These are phyloP conservation scores for Lachancea waltii DNA, from an alignment of 805 yeast genomes.

Conservation along the genomic window DNA sequence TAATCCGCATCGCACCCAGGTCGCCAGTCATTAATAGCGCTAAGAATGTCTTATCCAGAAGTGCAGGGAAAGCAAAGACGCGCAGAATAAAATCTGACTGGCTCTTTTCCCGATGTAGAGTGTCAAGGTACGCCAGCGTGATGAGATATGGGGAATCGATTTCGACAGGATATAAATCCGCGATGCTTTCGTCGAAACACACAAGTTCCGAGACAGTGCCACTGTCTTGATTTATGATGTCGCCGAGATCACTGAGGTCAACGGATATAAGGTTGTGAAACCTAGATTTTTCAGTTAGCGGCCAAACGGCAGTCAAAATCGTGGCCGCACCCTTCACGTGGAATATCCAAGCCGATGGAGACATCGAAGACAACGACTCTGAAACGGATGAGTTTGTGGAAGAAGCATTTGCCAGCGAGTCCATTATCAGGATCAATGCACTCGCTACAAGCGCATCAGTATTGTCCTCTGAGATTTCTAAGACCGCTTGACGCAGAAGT, in stretches of 20 bases:
- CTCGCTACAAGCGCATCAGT: conserved; percentile 93
- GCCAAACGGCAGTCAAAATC: conserved; percentile 94
- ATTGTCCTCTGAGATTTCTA: conserved; percentile 74
- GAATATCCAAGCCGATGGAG: conserved; percentile 94
- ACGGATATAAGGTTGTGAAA: conserved; percentile 72
- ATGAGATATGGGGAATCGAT: conserved; percentile 77
- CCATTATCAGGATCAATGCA: conserved; percentile 84
- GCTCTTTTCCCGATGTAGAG: conserved; percentile 71
- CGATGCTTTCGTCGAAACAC: conserved; percentile 81
- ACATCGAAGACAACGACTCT: conserved; percentile 39
- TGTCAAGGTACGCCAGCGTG: conserved; percentile 81
- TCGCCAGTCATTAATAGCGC: conserved; percentile 80
- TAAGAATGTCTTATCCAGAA: conserved; percentile 74
- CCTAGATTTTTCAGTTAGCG: conserved; percentile 61
- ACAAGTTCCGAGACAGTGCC: conserved; percentile 48
- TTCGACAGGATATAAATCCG: conserved; percentile 81
- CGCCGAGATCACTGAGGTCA: conserved; percentile 85
- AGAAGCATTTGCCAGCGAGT: conserved; percentile 82
- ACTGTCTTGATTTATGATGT: conserved; percentile 37
- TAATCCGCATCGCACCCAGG: conserved; percentile 79
- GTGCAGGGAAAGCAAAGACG: conserved; percentile 89
- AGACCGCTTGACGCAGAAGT: conserved; percentile 75
- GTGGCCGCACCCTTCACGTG: conserved; percentile 98
- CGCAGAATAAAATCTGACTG: conserved; percentile 81
- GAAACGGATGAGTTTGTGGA: conserved; percentile 34